Evolutionary conservation across 805 yeast species (phyloP).

Genomic region (Zygotorulaspora florentina): DNA sequence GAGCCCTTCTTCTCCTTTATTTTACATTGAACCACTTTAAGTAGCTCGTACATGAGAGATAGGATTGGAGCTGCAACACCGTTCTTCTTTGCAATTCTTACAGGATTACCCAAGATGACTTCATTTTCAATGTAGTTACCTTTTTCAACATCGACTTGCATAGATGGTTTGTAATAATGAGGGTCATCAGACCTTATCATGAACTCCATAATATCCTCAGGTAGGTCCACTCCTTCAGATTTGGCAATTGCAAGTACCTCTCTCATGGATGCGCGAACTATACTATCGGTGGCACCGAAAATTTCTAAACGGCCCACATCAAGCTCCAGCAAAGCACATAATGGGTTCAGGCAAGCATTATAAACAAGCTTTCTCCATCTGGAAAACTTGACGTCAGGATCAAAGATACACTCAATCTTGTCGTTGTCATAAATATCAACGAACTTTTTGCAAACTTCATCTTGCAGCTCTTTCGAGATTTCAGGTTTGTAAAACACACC

Average conservation of each 20-base stretch:
- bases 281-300: slow-evolving; percentile 36
- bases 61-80: slow-evolving; percentile 54
- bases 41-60: slow-evolving; percentile 49
- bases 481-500: slow-evolving; percentile 13
- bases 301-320: slow-evolving; percentile 49
- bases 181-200: slow-evolving; percentile 57
- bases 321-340: slow-evolving; percentile 51
- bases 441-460: slow-evolving; percentile 5
- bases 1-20: slow-evolving; percentile 53
- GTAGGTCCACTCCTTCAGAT: slow-evolving; percentile 57
- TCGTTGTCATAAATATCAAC: slow-evolving; percentile 13
- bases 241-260: slow-evolving; percentile 67
- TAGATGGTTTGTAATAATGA: slow-evolving; percentile 59
- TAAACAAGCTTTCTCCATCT: slow-evolving; percentile 67
- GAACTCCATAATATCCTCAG: slow-evolving; percentile 42
- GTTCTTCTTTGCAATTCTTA: slow-evolving; percentile 44
- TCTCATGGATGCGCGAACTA: slow-evolving; percentile 58
- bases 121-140: slow-evolving; percentile 67
- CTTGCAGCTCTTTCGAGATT: slow-evolving; percentile 8
- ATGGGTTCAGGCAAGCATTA: slow-evolving; percentile 61
- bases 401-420: slow-evolving; percentile 12
- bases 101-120: slow-evolving; percentile 62
- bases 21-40: slow-evolving; percentile 56
- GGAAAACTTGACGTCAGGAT: slow-evolving; percentile 30
- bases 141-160: slow-evolving; percentile 64